Conservation (phyloP, 352 stramenopile species). For the Thalassiosira mediterranea region DNA sequence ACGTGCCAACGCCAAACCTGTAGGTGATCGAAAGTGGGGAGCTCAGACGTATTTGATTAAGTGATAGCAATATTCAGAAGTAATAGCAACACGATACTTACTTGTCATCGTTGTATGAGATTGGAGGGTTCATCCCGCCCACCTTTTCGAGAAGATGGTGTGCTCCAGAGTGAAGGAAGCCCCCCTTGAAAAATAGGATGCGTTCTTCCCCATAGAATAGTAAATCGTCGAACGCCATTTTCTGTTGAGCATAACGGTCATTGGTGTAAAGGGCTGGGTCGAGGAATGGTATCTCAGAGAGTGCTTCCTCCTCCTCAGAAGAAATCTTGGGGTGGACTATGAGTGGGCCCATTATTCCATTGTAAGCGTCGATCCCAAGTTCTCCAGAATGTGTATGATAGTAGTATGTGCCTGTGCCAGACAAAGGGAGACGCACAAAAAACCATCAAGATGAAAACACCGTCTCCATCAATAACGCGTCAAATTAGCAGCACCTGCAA, state of each 20-base stretch:
- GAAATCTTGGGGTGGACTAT: conserved; percentile 27
- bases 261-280: too few relatives aligned
- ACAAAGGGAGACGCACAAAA: too few relatives aligned
- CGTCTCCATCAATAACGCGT: too few relatives aligned
- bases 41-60: too few relatives aligned
- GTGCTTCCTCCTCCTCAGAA: neutral
- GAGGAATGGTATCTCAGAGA: conserved; percentile 22
- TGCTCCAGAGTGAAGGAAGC: neutral
- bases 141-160: neutral
- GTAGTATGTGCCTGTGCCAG: conserved; percentile 23
- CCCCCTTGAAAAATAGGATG: conserved; percentile 31
- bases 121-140: conserved; percentile 4
- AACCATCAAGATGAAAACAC: too few relatives aligned
- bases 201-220: conserved; percentile 27
- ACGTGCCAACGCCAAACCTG: too few relatives aligned
- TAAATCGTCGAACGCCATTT: too few relatives aligned
- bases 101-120: conserved; percentile 21
- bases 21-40: too few relatives aligned
- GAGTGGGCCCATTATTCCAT: conserved; percentile 22
- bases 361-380: conserved; percentile 15
- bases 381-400: neutral
- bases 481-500: too few relatives aligned
- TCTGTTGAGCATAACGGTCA: too few relatives aligned
- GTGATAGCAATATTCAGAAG: too few relatives aligned
- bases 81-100: too few relatives aligned